phyloP scores from a whole-genome alignment of 495 filamentous ascomycete species.

The Ascodesmis nigricans region DNA sequence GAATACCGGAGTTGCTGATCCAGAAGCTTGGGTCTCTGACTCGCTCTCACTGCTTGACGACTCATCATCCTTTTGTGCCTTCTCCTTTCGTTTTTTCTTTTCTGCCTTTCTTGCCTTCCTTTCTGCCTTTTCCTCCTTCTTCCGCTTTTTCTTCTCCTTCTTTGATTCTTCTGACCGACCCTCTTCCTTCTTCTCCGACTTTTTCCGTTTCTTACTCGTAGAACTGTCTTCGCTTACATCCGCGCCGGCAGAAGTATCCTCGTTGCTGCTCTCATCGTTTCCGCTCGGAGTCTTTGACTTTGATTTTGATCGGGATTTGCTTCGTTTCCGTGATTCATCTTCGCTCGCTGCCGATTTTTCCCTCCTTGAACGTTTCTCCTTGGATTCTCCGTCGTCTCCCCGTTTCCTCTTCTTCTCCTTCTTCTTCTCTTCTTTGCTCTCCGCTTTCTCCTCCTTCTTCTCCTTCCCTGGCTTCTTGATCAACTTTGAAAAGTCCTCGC shows the following conservation, averaged over 20 bases:
- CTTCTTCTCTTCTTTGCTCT: conserved; percentile 3
- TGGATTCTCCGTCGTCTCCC: conserved; percentile 1
- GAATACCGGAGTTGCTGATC: conserved; percentile 7
- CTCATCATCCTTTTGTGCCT: conserved; percentile 9
- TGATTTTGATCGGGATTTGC: conserved; percentile 8
- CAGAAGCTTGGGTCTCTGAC: conserved; percentile 8
- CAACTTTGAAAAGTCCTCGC: conserved; percentile 7
- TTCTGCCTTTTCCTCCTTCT: conserved; percentile 9
- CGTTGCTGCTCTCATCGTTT: too few species aligned
- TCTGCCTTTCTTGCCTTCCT: conserved; percentile 6
- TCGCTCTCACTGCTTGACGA: conserved; percentile 7
- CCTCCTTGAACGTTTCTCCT: too few species aligned
- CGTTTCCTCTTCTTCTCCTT: conserved; percentile 9
- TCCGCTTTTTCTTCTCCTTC: conserved; percentile 5
- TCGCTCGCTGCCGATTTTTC: too few species aligned
- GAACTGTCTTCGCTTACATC: conserved; percentile 1
- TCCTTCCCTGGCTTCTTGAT: conserved; percentile 1
- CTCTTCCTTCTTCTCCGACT: conserved; percentile 13
- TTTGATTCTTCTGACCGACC: conserved; percentile 8
- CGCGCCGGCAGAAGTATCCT: too few species aligned
- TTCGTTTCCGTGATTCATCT: too few species aligned
- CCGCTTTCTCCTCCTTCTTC: conserved; percentile 4
- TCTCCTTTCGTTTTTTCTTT: conserved; percentile 9
- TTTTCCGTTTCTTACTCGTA: conserved; percentile 13
- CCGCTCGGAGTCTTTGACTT: conserved; percentile 1